Evolutionary conservation across 1,284 basidiomycete species (phyloP), one percentile per base, ranked within the genome.

Genomic region (Malassezia obtusa): DNA sequence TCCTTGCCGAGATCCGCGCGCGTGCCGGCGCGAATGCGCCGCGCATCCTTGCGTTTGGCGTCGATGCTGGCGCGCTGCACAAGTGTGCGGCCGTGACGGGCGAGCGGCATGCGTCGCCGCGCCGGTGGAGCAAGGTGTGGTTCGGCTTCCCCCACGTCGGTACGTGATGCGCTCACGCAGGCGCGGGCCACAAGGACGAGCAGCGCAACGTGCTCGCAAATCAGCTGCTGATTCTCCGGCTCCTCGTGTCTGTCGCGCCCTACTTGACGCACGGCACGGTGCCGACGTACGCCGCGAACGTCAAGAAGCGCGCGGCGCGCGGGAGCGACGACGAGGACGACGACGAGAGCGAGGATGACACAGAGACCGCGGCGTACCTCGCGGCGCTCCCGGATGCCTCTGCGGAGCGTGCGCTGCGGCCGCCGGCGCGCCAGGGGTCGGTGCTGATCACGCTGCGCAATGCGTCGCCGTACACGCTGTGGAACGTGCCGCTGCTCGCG

Each of bases 81-180:
- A 84, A 79, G 62, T 77, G 77, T 45, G 59, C 80, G 15, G 65
- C 73, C 9, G 74, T 75, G 49, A 75, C 63, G 49, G 72, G 65
- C 36, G 28, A 31, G 10, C 22, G 9, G 24, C 4, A 14, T 15
- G 19, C 14, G 7, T 32, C 36, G 35, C 28, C 25, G 17, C 39
- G 66, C 78, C 76, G 57, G 84, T 86, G 81, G 84, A 89, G 78
- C 78, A 82, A 75, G 50, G 81, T 96, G 52, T 83, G 89, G 21
- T 96, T 89, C 83, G 95, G 96, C 71, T 98, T 96, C 67, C 92
- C 92, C 46, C 92, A 98, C 77, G 86, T 86, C 64, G 38, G 37
- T 39, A 39, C 10, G 37, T 39, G 11, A 6, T 36, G 8, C n/a
- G 35, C 19, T 39, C 15, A 24, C 24, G 15, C 37, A 39, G 91